phyloP scores from a whole-genome alignment of 345 rosid genomes.

The Citrus unshiu region DNA sequence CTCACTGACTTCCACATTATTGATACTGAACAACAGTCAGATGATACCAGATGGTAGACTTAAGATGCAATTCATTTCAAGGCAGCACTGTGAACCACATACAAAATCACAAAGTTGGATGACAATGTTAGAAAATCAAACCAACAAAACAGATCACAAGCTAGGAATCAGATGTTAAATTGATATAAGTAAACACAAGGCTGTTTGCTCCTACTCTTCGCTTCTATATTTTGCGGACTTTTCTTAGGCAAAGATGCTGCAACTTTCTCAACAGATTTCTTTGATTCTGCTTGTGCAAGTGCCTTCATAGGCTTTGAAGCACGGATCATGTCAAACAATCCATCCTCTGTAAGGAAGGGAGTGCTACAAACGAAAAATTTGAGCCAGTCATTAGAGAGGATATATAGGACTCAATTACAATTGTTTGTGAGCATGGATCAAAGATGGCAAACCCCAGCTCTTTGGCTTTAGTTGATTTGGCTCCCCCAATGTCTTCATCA shows the following conservation, averaged over 20 bases:
- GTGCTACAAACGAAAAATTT: constrained; percentile 43
- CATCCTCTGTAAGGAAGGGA: constrained; percentile 84
- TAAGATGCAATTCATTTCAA: not conserved
- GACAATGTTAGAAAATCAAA: not conserved
- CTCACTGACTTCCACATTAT: not conserved
- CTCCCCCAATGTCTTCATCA: constrained; percentile 94
- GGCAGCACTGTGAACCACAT: not conserved
- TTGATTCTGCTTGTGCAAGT: constrained; percentile 32
- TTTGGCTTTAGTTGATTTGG: constrained; percentile 82
- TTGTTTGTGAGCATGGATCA: constrained; percentile 9
- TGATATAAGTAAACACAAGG: not conserved
- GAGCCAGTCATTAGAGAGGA: constrained; percentile 16
- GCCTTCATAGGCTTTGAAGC: constrained; percentile 54
- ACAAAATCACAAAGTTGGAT: not conserved
- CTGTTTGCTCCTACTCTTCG: constrained; percentile 43
- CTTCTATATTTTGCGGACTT: constrained; percentile 57
- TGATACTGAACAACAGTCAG: not conserved
- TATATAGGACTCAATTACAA: constrained; percentile 16
- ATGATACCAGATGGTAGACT: not conserved
- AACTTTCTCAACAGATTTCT: constrained; percentile 35
- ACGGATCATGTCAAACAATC: constrained; percentile 76
- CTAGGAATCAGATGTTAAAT: not conserved
- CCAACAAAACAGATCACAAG: not conserved
- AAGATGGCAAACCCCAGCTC: constrained; percentile 74
- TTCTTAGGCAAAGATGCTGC: constrained; percentile 38